phyloP scores from a whole-genome alignment of 2,329 filamentous ascomycete genomes.

The Monascus ruber region DNA sequence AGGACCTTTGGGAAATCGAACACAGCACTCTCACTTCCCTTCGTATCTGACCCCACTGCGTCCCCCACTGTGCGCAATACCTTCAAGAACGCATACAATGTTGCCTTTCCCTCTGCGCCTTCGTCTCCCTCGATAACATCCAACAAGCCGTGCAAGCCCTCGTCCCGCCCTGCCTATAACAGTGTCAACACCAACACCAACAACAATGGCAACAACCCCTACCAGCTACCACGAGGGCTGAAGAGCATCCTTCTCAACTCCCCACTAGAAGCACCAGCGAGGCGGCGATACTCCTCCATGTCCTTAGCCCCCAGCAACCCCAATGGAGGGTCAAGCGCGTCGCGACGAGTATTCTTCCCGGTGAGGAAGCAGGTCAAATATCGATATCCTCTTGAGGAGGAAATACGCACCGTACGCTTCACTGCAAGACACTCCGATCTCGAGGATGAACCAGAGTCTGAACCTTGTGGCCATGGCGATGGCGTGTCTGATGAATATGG shows the following conservation, averaged over 20 bases:
- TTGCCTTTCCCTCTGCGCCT: slow-evolving; percentile 27
- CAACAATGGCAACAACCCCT: slow-evolving; percentile 16
- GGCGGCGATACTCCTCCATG: slow-evolving; percentile 23
- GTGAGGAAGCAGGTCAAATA: slow-evolving; percentile 48
- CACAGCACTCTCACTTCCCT: slow-evolving; percentile 41
- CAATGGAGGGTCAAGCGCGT: slow-evolving; percentile 18
- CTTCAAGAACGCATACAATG: slow-evolving; percentile 48
- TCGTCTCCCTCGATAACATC: slow-evolving; percentile 23
- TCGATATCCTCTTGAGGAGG: slow-evolving; percentile 44
- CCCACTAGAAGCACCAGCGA: slow-evolving; percentile 24
- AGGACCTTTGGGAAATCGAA: slow-evolving; percentile 44
- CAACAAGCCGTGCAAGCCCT: slow-evolving; percentile 16
- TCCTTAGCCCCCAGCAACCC: slow-evolving; percentile 24
- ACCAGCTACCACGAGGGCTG: slow-evolving; percentile 34
- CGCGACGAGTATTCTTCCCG: slow-evolving; percentile 38
- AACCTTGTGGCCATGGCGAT: slow-evolving; percentile 3
- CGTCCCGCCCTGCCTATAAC: slow-evolving; percentile 17
- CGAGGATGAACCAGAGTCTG: slow-evolving; percentile 15
- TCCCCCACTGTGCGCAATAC: slow-evolving; percentile 53
- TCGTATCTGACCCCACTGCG: slow-evolving; percentile 36
- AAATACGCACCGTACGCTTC: slow-evolving; percentile 46
- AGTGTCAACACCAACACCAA: slow-evolving; percentile 4
- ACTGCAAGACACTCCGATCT: slow-evolving; percentile 47
- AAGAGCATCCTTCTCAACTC: slow-evolving; percentile 39
- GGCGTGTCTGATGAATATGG: slow-evolving; percentile 13